Base-by-base conservation (phyloP, 768 basidiomycete genomes). In the Mycena galericulata region DNA sequence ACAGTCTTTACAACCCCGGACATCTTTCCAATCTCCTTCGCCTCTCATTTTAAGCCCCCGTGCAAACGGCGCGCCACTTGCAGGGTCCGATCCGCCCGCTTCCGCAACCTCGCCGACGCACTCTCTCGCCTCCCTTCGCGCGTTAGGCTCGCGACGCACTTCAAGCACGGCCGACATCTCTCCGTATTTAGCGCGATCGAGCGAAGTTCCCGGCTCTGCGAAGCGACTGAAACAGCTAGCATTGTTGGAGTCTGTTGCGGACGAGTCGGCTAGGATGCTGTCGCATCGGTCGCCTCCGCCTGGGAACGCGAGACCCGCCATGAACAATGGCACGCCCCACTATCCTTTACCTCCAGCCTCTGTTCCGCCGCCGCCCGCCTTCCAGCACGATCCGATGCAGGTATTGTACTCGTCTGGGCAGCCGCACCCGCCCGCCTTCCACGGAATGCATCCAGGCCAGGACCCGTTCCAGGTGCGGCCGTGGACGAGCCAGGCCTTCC, bases 141-240 rank as follows among this genome's bases (percentile, higher is more conserved):
- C 69, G 53, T 54, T 72, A 41, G 71, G 78, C 36, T 78, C 82
- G 26, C 81, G 83, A 46, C 82, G 79, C 43, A 77, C 77, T 49
- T 86, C 89, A 40, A 85, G 84, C 40, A 85, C 86, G 24, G 86
- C 90, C 17, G 91, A 92, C 73, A 88, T 92, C 62, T 91, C 90
- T 9, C 90, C 92, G 0, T 92, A 93, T 75, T 79, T 92, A 57
- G 81, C 87, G 12, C 85, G 86, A 60, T 79, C 87, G 9, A 77
- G 79, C 27, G 89, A 87, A 68, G 79, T 88, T 12, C 86, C 88
- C 10, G 80, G 85, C 5, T 88, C 89, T 34, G 85, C 89, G 17
- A 91, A 89, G 75, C 87, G 85, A 63, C 77, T 92, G 77, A 89
- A 89, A 77, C 93, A 90, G 71, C 82, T 91, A 27, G 92, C 92